Base-by-base conservation (phyloP, 768 basidiomycete species). In the Omphalotus guepiniiformis region DNA sequence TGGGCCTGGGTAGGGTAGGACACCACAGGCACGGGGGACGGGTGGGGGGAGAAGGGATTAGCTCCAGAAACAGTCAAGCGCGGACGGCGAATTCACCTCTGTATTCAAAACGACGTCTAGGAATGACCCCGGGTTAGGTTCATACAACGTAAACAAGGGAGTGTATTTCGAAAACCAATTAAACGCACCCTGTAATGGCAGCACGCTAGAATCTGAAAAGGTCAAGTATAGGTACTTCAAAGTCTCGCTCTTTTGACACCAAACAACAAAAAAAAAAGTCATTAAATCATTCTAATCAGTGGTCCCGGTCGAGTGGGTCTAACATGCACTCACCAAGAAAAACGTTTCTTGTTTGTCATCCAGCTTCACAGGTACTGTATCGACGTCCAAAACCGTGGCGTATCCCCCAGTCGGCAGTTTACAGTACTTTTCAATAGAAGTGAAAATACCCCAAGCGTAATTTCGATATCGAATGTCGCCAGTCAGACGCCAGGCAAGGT, bases 331-430 rank as follows among this genome's bases (percentile, higher is more conserved):
- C 49, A 83, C 82, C 69, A 89, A 69, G 64, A 85, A 73, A 66
- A 88, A 89, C 16, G 88, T 87, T 64, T 89, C 87, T 83, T 88
- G 88, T 60, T 83, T 79, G 60, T 89, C 86, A 32, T 80, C 76
- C 26, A 70, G 63, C 55, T 62, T 62, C 13, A 69, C 76, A 4
- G 82, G 83, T 5, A 81, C 63, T 36, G 70, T 64, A 59, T 88
- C 83, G 22, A 89, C 87, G 56, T 88, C 83, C 42, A 74, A 58
- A 35, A 89, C 69, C 22, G 77, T 71, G 21, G 83, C 83, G 54
- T 82, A 89, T 4, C 85, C 87, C 19, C 88, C 88, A 0, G 63
- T 65, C 16, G 66, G 59, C 22, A 84, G 60, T 43, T 71, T 66
- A 53, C 82, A 85, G 56, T 88, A 76, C 57, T 74, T 72, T 55